Evolutionary conservation across 2,329 filamentous ascomycete genomes (phyloP).

Genomic region (Thielaviopsis euricoi): DNA sequence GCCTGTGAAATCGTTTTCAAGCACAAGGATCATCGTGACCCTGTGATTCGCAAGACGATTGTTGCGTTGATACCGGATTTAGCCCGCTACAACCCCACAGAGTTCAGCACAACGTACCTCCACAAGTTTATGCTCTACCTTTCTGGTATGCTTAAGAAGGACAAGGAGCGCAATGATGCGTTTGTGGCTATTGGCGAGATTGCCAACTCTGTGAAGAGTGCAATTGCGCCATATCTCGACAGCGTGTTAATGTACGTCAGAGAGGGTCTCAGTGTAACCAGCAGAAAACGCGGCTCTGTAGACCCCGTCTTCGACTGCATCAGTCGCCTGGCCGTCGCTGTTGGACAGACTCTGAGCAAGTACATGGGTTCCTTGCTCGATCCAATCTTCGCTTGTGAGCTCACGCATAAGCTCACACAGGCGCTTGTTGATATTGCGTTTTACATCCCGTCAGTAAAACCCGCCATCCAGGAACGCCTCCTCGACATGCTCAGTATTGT

Average conservation of each 20-base stretch:
- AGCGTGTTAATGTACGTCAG: conserved; percentile 86
- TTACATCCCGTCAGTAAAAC: conserved; percentile 88
- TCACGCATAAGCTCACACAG: conserved; percentile 86
- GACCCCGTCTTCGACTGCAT: conserved; percentile 93
- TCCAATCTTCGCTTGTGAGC: conserved; percentile 89
- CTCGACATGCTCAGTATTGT: conserved; percentile 92
- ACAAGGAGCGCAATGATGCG: conserved; percentile 84
- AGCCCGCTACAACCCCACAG: conserved; percentile 78
- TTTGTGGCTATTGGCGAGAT: conserved; percentile 95
- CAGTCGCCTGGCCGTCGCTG: conserved; percentile 85
- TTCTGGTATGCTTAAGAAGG: conserved; percentile 82
- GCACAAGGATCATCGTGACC: conserved; percentile 83
- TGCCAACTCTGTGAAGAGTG: conserved; percentile 87
- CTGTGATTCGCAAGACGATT: conserved; percentile 74
- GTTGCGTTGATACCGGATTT: conserved; percentile 83
- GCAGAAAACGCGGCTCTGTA: conserved; percentile 45
- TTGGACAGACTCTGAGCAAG: conserved; percentile 92
- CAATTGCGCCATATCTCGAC: conserved; percentile 88
- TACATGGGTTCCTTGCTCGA: conserved; percentile 94
- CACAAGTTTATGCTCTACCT: conserved; percentile 97
- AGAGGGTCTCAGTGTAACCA: conserved; percentile 73
- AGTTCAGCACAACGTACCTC: conserved; percentile 75
- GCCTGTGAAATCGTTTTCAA: conserved; percentile 84
- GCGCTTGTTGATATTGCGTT: conserved; percentile 97
- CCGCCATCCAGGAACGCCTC: conserved; percentile 81